phyloP scores from a whole-genome alignment of 192 early-diverging fungal genomes.

The Coemansia sp. region DNA sequence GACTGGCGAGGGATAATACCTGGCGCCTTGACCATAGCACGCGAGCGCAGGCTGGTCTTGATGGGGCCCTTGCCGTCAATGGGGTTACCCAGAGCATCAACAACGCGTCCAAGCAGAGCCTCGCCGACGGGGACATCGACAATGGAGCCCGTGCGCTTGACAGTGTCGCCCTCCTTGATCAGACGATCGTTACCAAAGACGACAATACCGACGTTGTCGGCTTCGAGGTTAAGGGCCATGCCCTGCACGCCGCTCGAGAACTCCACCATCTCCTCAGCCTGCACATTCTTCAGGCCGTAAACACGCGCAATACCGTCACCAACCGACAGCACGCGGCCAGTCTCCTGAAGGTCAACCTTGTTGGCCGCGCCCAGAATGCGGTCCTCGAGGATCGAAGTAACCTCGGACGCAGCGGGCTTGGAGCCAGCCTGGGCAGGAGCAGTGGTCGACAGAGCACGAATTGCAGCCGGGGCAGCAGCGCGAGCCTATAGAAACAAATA shows the following conservation, averaged over 20 bases:
- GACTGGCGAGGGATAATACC: conserved; percentile 99
- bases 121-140: conserved; percentile 97
- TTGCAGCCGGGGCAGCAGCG: conserved; percentile 46
- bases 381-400: conserved; percentile 96
- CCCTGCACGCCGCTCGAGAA: conserved; percentile 99
- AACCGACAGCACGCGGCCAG: conserved; percentile 97
- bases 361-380: conserved; percentile 86
- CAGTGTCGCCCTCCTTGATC: conserved; percentile 99
- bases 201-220: conserved; percentile 99
- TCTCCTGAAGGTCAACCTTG: conserved; percentile 92
- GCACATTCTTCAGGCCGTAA: conserved; percentile 95
- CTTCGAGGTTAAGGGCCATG: conserved; percentile 99
- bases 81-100: conserved; percentile 98
- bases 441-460: conserved; percentile 54
- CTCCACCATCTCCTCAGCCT: conserved; percentile 99
- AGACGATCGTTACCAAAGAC: conserved; percentile 99
- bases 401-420: conserved; percentile 83
- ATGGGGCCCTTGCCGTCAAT: conserved; percentile 99
- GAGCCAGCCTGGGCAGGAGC: conserved; percentile 45
- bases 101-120: conserved; percentile 95
- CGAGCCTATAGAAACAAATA: conserved; percentile 37
- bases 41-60: conserved; percentile 77
- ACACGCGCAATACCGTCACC: conserved; percentile 99
- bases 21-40: conserved; percentile 99
- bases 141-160: conserved; percentile 98